Percentiles rank a stretch among this genome's conserved stretches.
Evolutionary conservation across 257 asterid species (phyloP).

Genomic region (Fraxinus quadrangulata): DNA sequence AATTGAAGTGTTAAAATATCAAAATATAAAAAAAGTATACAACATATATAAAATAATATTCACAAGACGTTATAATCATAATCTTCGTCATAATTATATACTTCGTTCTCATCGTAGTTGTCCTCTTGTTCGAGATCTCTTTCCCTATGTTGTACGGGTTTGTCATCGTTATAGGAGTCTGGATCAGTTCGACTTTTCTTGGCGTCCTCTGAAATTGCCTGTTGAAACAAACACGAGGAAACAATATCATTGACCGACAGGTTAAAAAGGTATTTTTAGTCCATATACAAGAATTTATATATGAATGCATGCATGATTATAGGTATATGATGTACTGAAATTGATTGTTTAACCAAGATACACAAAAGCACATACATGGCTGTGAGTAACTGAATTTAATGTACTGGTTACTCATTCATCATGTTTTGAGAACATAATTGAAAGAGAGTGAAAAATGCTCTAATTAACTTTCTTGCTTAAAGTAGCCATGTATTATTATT

Average conservation of each 20-base stretch:
- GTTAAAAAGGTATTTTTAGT: not conserved
- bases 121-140: conserved; percentile 28
- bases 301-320: too few species aligned
- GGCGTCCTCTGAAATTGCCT: conserved; percentile 33
- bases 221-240: conserved; percentile 20
- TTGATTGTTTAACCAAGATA: too few species aligned
- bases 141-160: conserved; percentile 5
- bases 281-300: too few species aligned
- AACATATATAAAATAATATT: not conserved
- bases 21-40: not conserved
- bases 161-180: conserved; percentile 19
- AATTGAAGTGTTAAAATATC: not conserved
- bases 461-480: not conserved
- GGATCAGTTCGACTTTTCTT: conserved; percentile 36
- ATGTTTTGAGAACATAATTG: too few species aligned
- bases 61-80: conserved; percentile 11
- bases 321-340: too few species aligned
- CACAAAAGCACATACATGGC: too few species aligned
- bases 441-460: too few species aligned
- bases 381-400: not conserved
- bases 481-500: not conserved
- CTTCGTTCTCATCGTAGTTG: conserved; percentile 32
- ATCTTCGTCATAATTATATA: conserved; percentile 31
- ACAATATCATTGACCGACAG: not conserved
- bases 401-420: too few species aligned